Percentiles rank a stretch among this genome's conserved stretches.
phyloP scores from a whole-genome alignment of 306 rosid genomes.

The Alnus glutinosa region DNA sequence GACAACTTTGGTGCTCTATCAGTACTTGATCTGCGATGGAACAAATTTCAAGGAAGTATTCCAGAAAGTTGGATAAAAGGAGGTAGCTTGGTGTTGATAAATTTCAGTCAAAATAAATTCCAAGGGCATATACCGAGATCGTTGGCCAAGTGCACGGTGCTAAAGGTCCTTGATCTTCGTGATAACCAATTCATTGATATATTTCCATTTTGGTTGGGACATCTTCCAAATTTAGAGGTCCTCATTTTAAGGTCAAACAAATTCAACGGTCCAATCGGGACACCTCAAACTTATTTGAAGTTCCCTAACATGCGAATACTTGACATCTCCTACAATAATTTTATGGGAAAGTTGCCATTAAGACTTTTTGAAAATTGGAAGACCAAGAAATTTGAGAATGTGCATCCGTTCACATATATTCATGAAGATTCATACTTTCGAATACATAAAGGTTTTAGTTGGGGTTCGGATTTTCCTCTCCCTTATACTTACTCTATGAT shows the following conservation, averaged over 20 bases:
- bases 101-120: background rate
- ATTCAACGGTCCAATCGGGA: background rate
- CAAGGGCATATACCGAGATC: background rate
- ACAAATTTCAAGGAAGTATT: background rate
- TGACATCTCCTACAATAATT: background rate
- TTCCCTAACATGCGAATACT: background rate
- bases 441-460: too few relatives aligned
- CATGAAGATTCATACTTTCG: background rate
- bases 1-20: background rate
- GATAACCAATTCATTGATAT: background rate
- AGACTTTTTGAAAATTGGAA: background rate
- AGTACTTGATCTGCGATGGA: background rate
- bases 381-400: background rate
- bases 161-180: background rate
- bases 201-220: background rate
- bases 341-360: background rate
- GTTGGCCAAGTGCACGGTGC: background rate
- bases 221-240: background rate
- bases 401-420: too few relatives aligned
- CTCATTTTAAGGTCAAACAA: background rate
- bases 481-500: too few relatives aligned
- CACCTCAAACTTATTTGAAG: background rate
- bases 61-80: background rate
- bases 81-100: background rate
- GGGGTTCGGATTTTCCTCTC: accelerated